These are phyloP conservation scores for Cercophora scortea DNA, from an alignment of 495 filamentous ascomycete genomes.

Conservation along the genomic window DNA sequence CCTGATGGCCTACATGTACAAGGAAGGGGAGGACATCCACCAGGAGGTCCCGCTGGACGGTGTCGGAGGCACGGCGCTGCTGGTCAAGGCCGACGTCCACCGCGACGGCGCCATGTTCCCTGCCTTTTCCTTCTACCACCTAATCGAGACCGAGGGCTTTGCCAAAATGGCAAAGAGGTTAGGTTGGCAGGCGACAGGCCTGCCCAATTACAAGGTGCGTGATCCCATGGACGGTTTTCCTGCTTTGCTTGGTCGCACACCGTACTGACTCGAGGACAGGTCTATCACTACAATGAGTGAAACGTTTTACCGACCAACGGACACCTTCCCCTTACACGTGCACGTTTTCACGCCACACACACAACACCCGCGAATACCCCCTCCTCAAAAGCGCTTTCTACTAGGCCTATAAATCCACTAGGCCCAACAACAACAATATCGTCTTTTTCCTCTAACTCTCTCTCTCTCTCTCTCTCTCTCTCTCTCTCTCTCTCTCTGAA, in stretches of 20 bases:
- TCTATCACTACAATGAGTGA: conserved; percentile 89
- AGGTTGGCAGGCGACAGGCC: conserved; percentile 72
- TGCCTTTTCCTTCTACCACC: conserved; percentile 88
- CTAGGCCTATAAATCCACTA: too few relatives aligned
- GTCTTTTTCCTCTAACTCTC: too few relatives aligned
- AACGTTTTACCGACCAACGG: neutral
- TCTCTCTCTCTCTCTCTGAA: too few relatives aligned
- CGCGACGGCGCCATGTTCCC: conserved; percentile 98
- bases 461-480: too few relatives aligned
- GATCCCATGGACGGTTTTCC: neutral
- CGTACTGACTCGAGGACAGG: conserved; percentile 42
- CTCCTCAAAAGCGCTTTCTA: too few relatives aligned
- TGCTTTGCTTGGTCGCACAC: too few relatives aligned
- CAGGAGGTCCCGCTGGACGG: conserved; percentile 73
- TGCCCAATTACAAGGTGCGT: conserved; percentile 94
- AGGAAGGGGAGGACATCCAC: conserved; percentile 47
- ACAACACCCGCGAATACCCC: too few relatives aligned
- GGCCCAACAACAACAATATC: too few relatives aligned
- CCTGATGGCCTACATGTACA: conserved; percentile 82
- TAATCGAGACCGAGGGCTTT: conserved; percentile 97
- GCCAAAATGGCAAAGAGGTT: conserved; percentile 91
- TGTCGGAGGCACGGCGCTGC: conserved; percentile 84
- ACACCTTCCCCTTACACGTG: too few relatives aligned
- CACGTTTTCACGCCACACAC: too few relatives aligned
- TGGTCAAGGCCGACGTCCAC: conserved; percentile 97